Evolutionary conservation across 768 basidiomycete species (phyloP).

Genomic region (Leccinum disarticulatum): DNA sequence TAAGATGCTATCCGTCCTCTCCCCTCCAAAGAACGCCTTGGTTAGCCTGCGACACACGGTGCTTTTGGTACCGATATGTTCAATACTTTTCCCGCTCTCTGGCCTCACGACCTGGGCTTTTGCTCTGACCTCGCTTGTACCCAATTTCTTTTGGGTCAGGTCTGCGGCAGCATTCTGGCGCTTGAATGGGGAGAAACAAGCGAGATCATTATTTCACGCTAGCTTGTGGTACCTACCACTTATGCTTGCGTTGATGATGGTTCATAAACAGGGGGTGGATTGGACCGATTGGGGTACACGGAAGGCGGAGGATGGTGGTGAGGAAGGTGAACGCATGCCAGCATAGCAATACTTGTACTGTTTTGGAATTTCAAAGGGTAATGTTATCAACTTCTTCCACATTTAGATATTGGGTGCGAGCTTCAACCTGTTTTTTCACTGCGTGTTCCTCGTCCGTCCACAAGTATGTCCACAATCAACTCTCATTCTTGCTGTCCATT

Average conservation of each 20-base stretch:
- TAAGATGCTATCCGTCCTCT: slow-evolving; percentile 83
- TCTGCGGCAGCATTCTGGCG: slow-evolving; percentile 79
- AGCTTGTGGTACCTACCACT: slow-evolving; percentile 91
- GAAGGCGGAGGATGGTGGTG: background rate
- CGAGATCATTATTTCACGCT: slow-evolving; percentile 73
- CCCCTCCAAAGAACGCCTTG: slow-evolving; percentile 75
- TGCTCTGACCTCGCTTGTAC: slow-evolving; percentile 69
- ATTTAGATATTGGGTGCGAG: no score
- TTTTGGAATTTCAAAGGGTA: background rate
- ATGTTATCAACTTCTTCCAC: background rate
- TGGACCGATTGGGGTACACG: slow-evolving; percentile 57
- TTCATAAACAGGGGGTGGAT: slow-evolving; percentile 84
- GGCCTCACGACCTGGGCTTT: slow-evolving; percentile 94
- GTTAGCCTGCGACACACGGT: slow-evolving; percentile 84
- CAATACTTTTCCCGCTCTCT: slow-evolving; percentile 78
- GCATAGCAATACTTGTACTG: background rate
- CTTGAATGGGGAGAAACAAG: slow-evolving; percentile 70
- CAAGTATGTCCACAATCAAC: slow-evolving; percentile 72
- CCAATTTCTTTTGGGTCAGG: slow-evolving; percentile 68
- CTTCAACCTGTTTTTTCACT: slow-evolving; percentile 58
- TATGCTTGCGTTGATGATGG: slow-evolving; percentile 89
- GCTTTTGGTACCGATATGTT: slow-evolving; percentile 75
- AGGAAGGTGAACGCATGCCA: background rate
- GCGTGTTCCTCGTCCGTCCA: slow-evolving; percentile 87
- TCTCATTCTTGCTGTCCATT: slow-evolving; percentile 45